phyloP scores from a whole-genome alignment of 331 rosid species.

The Phaseolus coccineus region DNA sequence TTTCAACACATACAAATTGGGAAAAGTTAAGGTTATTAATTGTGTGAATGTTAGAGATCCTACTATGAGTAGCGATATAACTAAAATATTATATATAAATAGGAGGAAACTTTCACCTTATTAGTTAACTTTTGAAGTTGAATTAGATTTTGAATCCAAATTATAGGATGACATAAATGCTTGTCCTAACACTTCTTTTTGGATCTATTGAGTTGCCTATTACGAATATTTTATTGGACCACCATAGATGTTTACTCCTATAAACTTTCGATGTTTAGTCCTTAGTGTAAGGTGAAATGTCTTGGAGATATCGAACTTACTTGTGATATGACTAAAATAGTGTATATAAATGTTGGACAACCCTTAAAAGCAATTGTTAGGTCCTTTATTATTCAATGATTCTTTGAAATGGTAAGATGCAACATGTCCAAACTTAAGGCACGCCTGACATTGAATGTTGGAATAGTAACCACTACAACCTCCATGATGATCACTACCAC shows the following conservation, averaged over 20 bases:
- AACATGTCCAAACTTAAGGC: too few relatives aligned
- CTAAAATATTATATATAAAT: neutral
- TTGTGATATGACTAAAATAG: neutral
- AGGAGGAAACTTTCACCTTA: neutral
- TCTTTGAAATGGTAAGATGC: slow-evolving; percentile 32
- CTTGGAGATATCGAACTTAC: neutral
- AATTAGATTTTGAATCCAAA: neutral
- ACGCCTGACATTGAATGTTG: too few relatives aligned
- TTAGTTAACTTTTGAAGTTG: neutral
- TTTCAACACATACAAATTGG: slow-evolving; percentile 1
- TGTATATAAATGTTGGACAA: neutral
- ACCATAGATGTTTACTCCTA: neutral
- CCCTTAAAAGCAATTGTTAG: slow-evolving; percentile 21
- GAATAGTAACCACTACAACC: too few relatives aligned
- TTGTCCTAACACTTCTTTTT: too few relatives aligned
- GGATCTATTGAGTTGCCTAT: neutral
- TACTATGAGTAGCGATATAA: neutral
- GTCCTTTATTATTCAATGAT: slow-evolving; percentile 32
- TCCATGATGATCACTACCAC: too few relatives aligned
- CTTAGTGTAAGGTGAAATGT: neutral
- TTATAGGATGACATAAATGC: neutral
- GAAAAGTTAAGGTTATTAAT: slow-evolving; percentile 26
- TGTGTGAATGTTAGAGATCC: neutral
- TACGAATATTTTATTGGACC: neutral
- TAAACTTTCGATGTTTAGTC: neutral